Conservation (phyloP, 2,329 filamentous ascomycete species). For the Coleophoma crateriformis region DNA sequence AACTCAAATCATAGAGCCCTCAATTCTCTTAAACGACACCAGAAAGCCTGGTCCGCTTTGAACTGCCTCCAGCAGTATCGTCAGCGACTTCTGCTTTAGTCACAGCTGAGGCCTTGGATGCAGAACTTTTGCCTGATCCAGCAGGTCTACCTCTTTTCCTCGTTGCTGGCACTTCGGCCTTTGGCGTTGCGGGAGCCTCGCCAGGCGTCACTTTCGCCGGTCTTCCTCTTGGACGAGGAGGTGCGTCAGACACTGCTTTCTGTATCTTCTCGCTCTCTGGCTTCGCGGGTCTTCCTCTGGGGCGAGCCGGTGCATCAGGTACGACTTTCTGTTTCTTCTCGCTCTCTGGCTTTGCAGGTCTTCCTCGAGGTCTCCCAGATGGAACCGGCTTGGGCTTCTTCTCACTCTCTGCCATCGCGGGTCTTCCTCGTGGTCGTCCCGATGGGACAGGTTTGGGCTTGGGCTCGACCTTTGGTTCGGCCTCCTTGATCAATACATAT, state of each 20-base stretch:
- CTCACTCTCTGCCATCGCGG: conserved; percentile 13
- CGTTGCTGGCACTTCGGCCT: neutral
- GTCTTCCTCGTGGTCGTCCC: conserved; percentile 17
- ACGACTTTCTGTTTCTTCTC: conserved; percentile 1
- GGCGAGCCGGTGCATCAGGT: neutral
- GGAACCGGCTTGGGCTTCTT: conserved; percentile 12
- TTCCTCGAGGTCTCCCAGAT: neutral
- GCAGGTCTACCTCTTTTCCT: neutral
- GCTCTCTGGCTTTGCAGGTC: neutral
- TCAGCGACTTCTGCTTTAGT: neutral
- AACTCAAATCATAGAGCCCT: too few relatives aligned
- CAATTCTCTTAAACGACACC: too few relatives aligned
- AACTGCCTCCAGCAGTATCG: neutral
- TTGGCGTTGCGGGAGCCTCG: neutral
- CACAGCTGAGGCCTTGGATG: neutral
- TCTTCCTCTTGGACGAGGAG: neutral
- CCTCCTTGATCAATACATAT: conserved; percentile 55
- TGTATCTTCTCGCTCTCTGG: neutral
- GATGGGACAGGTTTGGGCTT: conserved; percentile 12
- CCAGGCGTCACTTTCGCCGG: neutral
- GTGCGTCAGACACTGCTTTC: neutral
- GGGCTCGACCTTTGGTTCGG: conserved; percentile 11
- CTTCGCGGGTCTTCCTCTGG: neutral
- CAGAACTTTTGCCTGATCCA: neutral
- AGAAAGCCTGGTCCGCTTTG: neutral